Evolutionary conservation across 2,329 filamentous ascomycete species (phyloP), one percentile per base, ranked within the genome.

Genomic region (Hortaea werneckii): DNA sequence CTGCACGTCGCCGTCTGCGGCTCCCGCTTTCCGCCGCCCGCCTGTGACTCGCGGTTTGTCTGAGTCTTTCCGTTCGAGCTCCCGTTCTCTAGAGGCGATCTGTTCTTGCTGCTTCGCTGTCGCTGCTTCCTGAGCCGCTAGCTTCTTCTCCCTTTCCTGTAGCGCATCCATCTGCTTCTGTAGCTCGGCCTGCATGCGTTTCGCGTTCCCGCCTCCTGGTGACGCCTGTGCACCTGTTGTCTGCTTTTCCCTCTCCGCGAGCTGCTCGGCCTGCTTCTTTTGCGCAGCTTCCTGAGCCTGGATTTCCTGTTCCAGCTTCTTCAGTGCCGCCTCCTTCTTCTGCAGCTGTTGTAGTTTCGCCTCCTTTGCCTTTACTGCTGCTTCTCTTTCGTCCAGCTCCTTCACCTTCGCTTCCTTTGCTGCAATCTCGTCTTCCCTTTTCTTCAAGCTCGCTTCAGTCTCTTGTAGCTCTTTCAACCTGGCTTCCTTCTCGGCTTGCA

Each of bases 61-160:
- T 56, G 62, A 58, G 49, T 73, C 49, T 46, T 67, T 67, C 56
- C 75, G 72, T 53, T 71, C 69, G 40, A 71, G 73, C 57, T 78
- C 78, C 45, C 73, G 72, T 66, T 87, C 32, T 12, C n/a, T 35
- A 12, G 9, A 10, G 32, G 9, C n/a, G 32, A 10, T 35, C n/a
- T 32, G 40, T 29, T 12, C 27, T 20, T 42, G 27, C 20, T n/a
- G 27, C 40, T 10, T 9, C 10, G 6, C 20, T 4, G 20, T 12
- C 27, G 28, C 40, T 7, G 27, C 27, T 9, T 42, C 40, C 8
- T 29, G 26, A 4, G 40, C 8, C 28, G 40, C 27, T 11, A 42
- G 10, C 10, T 30, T 12, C 13, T 29, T 27, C 10, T 42, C 40
- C 9, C 27, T 12, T 2, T 6, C 26, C 4, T 32, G 12, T 6